Conservation (phyloP, 75 land plant genomes). For the Selaginella moellendorffii region DNA sequence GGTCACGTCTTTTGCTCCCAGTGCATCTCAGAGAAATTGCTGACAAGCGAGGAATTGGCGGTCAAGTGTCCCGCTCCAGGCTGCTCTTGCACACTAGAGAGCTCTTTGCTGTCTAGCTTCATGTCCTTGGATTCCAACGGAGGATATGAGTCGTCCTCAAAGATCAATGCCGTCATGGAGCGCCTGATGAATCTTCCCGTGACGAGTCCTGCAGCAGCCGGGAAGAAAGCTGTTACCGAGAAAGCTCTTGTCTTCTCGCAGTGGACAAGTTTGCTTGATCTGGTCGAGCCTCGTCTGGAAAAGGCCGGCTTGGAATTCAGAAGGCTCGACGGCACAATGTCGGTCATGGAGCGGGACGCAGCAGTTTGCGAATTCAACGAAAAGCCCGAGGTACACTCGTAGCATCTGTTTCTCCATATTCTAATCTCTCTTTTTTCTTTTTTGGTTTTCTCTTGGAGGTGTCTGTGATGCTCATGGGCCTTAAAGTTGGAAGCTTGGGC, state of each 20-base stretch:
- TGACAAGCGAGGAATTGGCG: conserved; percentile 58
- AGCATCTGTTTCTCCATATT: too few relatives aligned
- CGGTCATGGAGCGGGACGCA: conserved; percentile 50
- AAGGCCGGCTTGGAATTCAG: conserved; percentile 38
- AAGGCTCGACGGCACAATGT: conserved; percentile 91
- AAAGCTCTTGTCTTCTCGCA: conserved; percentile 93
- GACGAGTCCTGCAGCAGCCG: too few relatives aligned
- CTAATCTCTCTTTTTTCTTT: too few relatives aligned
- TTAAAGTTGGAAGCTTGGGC: conserved; percentile 91
- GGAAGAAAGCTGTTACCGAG: conserved; percentile 29
- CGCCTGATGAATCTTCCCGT: conserved; percentile 40
- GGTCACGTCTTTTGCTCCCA: conserved; percentile 92
- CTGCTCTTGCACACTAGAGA: background rate
- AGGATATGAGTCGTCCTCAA: conserved; percentile 58
- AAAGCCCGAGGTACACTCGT: conserved; percentile 82
- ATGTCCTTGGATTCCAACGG: too few relatives aligned
- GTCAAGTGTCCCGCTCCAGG: conserved; percentile 28
- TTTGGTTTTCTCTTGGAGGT: conserved; percentile 38
- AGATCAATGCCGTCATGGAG: conserved; percentile 56
- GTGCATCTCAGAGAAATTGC: conserved; percentile 48
- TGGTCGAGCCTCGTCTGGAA: conserved; percentile 53
- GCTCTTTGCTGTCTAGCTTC: too few relatives aligned
- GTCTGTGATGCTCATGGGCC: conserved; percentile 80
- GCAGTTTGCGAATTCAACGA: conserved; percentile 86
- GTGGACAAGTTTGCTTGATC: conserved; percentile 96